Base-by-base conservation (phyloP, 768 basidiomycete genomes). In the Leccinum variicolor region DNA sequence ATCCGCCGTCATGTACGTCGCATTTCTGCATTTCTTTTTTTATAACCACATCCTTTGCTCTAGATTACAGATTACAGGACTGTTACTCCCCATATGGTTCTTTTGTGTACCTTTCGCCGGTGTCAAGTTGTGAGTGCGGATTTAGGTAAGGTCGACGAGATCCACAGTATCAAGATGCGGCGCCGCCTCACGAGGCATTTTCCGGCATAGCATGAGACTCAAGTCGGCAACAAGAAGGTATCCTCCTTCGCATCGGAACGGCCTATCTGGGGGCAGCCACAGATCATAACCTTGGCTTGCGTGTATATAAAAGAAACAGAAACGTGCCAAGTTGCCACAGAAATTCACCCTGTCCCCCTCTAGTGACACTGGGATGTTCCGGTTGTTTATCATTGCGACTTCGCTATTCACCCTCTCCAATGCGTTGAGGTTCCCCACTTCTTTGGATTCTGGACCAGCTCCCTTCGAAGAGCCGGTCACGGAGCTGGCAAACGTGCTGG, bases 261-360 rank as follows among this genome's bases (percentile, higher is more conserved):
- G 26, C 47, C n/a, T n/a, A 23, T 17, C 9, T 11, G 7, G 3
- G 6, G 31, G 10, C 21, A 36, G 31, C 25, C 11, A 9, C 25
- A 8, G 15, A 26, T 28, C 13, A 14, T 51, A 36, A 19, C 19
- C 8, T 19, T 11, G 2, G 5, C 21, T 7, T 33, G 6, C 3
- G 17, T 6, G 2, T 13, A 28, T 62, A 69, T 66, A 64, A 60
- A 62, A 46, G 53, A 36, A 6, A 21, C 11, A 7, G 8, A 21
- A 34, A 29, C 2, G 6, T 19, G 8, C 25, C 11, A 0, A 11
- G 6, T 14, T 1, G n/a, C 6, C 8, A 3, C 17, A 9, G 6
- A 10, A 7, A 3, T 17, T 21, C 25, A 11, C 2, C 15, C 3
- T 34, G 9, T 21, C 3, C 1, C 1, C 13, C 28, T 46, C 14